Evolutionary conservation across 148 eudicot genomes (phyloP), one percentile per base, ranked within the genome.

Genomic region (Nepenthes mirabilis): DNA sequence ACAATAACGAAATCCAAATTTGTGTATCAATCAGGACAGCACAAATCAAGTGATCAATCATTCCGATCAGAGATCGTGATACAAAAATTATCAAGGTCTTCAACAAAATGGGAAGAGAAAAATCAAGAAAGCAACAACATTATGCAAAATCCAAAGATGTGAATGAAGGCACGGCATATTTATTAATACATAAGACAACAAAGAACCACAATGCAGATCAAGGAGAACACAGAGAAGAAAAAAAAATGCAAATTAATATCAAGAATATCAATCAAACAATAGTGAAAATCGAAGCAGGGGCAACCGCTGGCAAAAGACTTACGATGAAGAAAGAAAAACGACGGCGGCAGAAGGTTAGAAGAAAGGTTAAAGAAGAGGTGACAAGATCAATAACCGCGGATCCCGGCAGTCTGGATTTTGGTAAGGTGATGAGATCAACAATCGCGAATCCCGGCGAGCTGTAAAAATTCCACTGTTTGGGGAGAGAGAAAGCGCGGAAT

Each of bases 111-210:
- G 6, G n/a, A 52, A 11, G 5, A 52, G n/a, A 12, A 52, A 62
- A 58, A 70, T 66, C 68, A 65, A 40, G 6, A 40, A 40, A 3
- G 4, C 45, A 40, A 3, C 8, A 40, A 40, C 8, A 8, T 40
- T 40, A 40, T 3, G 8, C 45, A 40, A 40, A 56, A 65, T 11
- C n/a, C 48, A 14, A 69, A 57, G 60, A 53, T 45, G 62, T 58
- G 59, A 33, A 69, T 50, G 35, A 51, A 61, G 34, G 59, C 52
- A 53, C 33, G 14, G 37, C 14, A 2, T 1, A 52, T 43, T n/a
- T 14, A 51, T 50, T 50, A 14, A 33, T 51, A 14, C 11, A 48
- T 35, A 35, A 9, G 14, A 33, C 34, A 34, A 51, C 6, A 8
- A 37, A 34, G 8, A 10, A 33, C 34, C 2, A 52, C 33, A 14